Evolutionary conservation across 441 rosid genomes (phyloP), one percentile per base, ranked within the genome.

Genomic region (Erysimum pusillum): DNA sequence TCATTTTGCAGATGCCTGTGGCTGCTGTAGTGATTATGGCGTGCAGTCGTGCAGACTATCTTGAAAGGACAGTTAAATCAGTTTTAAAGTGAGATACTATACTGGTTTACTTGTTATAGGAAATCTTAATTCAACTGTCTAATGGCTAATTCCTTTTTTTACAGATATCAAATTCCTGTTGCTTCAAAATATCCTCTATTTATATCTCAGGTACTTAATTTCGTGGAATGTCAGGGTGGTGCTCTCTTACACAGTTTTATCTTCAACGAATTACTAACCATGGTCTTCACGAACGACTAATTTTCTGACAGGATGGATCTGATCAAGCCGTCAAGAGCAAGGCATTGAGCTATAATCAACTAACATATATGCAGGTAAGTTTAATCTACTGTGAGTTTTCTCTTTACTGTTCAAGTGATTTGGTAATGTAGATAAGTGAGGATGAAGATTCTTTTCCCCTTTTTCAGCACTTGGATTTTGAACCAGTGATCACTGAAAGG

Each of bases 11-110:
- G 98, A 83, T 49, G 51, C 94, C 91, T 3, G 80, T 93, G 60
- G 99, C 98, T 44, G 98, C 98, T 61, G 90, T 96, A 73, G 97
- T 96, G 70, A 85, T 93, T 79, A 96, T 96, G 98, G 98, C 99
- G 4, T 96, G 99, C 89, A 93, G 88, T 79, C 99, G 99, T 44
- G 98, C 98, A 61, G 98, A 96, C 85, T 96, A 96, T 87, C 83
- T 93, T 67, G 93, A 90, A 79, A 83, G 96, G 85, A 96, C 98
- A 48, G 64, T 93, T 51, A 69, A 85, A n/a, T 91, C 99, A 53
- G 83, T 93, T 60, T 81, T 93, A 52, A 96, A 85, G 99, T 96
- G 75, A 69, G 95, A 60, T 15, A 32, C 69, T 35, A 15, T 35
- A 62, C 44, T 67, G 14, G 3, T 68, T 73, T 39, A n/a, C 5